A percentile compares a stretch with the other conserved stretches of the same genome.
Conservation (phyloP, 257 asterid species). For the Rhazya stricta region DNA sequence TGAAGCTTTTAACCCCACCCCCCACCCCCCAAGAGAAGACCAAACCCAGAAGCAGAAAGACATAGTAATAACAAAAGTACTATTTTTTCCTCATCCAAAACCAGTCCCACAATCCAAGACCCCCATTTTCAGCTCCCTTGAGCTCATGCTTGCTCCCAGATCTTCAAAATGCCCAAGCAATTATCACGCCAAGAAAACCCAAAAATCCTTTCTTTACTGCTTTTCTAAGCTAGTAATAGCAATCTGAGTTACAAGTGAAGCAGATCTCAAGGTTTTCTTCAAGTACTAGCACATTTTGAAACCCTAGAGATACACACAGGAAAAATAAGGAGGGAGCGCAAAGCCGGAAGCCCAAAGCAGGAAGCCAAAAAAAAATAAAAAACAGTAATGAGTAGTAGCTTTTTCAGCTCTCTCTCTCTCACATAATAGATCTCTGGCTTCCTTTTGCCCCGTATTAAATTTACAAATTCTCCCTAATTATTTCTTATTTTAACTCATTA, state of each 20-base stretch:
- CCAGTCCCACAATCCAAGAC: slow-evolving; percentile 35
- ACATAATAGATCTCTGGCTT: slow-evolving; percentile 25
- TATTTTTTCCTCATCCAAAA: slow-evolving; percentile 46
- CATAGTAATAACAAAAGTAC: slow-evolving; percentile 1
- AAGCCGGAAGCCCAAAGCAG: slow-evolving; percentile 25
- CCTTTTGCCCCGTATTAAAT: slow-evolving; percentile 5
- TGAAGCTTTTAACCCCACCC: slow-evolving; percentile 30
- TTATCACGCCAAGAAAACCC: slow-evolving; percentile 14
- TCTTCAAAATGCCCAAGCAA: slow-evolving; percentile 20
- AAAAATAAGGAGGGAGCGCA: slow-evolving; percentile 20
- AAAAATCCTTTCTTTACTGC: slow-evolving; percentile 9
- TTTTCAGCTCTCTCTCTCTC: slow-evolving; percentile 37
- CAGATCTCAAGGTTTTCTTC: slow-evolving; percentile 52
- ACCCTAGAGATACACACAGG: slow-evolving; percentile 26
- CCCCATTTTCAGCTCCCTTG: slow-evolving; percentile 21
- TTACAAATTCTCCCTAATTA: slow-evolving; percentile 2
- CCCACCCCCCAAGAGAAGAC: slow-evolving; percentile 35
- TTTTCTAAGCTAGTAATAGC: neutral
- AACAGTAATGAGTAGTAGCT: slow-evolving; percentile 41
- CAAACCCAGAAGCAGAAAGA: slow-evolving; percentile 16
- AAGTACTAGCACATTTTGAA: slow-evolving; percentile 19
- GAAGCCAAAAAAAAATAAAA: too few species aligned
- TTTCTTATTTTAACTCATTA: slow-evolving; percentile 6
- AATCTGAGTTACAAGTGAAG: slow-evolving; percentile 19
- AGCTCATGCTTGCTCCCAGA: slow-evolving; percentile 26